phyloP scores from a whole-genome alignment of 345 rosid species.

The Salix dunnii region DNA sequence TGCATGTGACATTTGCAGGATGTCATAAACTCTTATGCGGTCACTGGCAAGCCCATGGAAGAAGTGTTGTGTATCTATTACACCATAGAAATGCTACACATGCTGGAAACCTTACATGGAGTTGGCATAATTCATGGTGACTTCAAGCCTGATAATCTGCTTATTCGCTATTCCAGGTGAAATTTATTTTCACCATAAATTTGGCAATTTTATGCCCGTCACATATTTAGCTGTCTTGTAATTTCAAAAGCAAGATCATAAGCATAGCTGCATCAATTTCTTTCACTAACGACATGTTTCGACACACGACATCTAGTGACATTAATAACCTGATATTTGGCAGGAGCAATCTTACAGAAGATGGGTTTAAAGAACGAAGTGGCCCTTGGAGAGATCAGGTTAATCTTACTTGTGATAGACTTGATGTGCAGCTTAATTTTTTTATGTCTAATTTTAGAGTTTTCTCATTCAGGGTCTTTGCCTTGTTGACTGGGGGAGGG shows the following conservation, averaged over 20 bases:
- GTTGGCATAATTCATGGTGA: conserved; percentile 95
- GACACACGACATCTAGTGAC: background rate
- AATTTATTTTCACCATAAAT: background rate
- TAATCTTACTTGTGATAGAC: conserved; percentile 4
- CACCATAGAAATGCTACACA: conserved; percentile 83
- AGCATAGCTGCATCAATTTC: background rate
- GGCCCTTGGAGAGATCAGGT: conserved; percentile 86
- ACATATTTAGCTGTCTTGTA: background rate
- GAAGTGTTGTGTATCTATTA: conserved; percentile 84
- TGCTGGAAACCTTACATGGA: conserved; percentile 80
- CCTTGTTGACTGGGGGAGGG: conserved; percentile 96
- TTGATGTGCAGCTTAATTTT: conserved; percentile 3
- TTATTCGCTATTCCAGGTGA: conserved; percentile 76
- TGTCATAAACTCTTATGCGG: conserved; percentile 73
- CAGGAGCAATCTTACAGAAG: conserved; percentile 61
- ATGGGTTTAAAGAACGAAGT: conserved; percentile 47
- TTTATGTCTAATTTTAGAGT: conserved; percentile 3
- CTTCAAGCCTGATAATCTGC: conserved; percentile 93
- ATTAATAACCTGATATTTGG: conserved; percentile 12
- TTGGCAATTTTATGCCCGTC: background rate
- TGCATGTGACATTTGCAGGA: conserved; percentile 49
- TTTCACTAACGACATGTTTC: background rate
- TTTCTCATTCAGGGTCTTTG: conserved; percentile 69
- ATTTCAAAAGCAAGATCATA: background rate
- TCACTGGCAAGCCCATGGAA: conserved; percentile 79